These are phyloP conservation scores for Platanthera guangdongensis DNA, from an alignment of 106 monocot species.

Conservation along the genomic window DNA sequence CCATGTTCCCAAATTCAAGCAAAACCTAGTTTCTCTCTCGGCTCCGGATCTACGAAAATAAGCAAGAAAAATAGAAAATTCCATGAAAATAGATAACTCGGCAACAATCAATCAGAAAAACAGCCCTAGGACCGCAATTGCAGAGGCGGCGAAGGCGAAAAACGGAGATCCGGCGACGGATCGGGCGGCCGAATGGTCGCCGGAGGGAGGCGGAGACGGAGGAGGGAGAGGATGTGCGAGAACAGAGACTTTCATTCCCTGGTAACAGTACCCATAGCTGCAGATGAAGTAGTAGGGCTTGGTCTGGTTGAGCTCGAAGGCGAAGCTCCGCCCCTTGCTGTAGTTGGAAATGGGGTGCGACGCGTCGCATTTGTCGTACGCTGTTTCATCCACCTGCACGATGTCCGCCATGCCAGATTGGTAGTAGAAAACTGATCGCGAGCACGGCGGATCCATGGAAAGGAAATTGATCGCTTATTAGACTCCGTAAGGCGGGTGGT, in stretches of 20 bases:
- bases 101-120: slow-evolving; percentile 3
- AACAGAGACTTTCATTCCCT: slow-evolving; percentile 55
- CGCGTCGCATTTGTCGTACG: slow-evolving; percentile 63
- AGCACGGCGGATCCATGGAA: background rate
- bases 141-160: slow-evolving; percentile 3
- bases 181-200: slow-evolving; percentile 4
- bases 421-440: slow-evolving; percentile 54
- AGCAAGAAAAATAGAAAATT: too few species aligned
- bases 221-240: slow-evolving; percentile 36
- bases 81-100: too few species aligned
- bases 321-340: slow-evolving; percentile 67
- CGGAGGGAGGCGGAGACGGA: slow-evolving; percentile 39
- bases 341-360: slow-evolving; percentile 56
- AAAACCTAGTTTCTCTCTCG: too few species aligned
- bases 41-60: too few species aligned
- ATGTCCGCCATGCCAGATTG: slow-evolving; percentile 49
- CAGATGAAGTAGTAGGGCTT: slow-evolving; percentile 63
- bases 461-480: too few species aligned
- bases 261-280: slow-evolving; percentile 62
- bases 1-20: too few species aligned
- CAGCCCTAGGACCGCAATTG: slow-evolving; percentile 17
- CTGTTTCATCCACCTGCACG: slow-evolving; percentile 46
- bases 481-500: too few species aligned
- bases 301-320: slow-evolving; percentile 60
- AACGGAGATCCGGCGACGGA: background rate